Conservation (phyloP, 352 stramenopile species). For the Phytopythium litorale region DNA sequence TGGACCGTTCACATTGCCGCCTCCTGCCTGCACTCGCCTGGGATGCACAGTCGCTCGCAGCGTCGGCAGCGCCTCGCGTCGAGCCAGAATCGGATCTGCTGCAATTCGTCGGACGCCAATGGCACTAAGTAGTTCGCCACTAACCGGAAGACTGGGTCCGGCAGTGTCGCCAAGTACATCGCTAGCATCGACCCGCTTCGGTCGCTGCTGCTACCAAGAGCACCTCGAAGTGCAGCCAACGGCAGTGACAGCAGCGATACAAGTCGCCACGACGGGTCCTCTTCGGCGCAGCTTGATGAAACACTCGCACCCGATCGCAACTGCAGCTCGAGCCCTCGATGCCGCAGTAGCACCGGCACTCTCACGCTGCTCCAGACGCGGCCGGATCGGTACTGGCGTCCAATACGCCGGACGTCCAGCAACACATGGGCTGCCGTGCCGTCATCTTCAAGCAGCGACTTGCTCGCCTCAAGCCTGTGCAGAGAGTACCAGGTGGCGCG, state of each 20-base stretch:
- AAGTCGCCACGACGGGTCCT: background rate
- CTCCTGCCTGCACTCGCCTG: conserved; percentile 1
- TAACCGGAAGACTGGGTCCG: background rate
- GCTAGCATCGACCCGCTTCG: background rate
- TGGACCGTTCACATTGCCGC: background rate
- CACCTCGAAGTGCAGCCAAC: background rate
- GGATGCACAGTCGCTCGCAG: conserved; percentile 6
- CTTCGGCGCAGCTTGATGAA: background rate
- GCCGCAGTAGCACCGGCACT: conserved; percentile 16
- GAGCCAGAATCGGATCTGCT: conserved; percentile 7
- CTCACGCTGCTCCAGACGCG: conserved; percentile 14
- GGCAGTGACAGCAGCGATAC: background rate
- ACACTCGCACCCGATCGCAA: background rate
- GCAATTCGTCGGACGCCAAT: background rate
- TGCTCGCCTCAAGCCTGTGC: conserved; percentile 6
- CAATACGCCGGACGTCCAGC: conserved; percentile 4
- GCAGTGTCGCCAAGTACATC: conserved; percentile 1
- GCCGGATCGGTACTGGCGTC: conserved; percentile 15
- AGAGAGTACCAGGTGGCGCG: conserved; percentile 18
- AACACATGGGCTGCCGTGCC: background rate
- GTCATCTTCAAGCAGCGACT: background rate
- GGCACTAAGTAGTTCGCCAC: conserved; percentile 1
- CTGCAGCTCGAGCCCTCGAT: conserved; percentile 1
- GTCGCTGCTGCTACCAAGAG: background rate
- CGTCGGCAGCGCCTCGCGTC: conserved; percentile 4